phyloP scores from a whole-genome alignment of 2,329 filamentous ascomycete genomes.

The Fusarium veterinarium region DNA sequence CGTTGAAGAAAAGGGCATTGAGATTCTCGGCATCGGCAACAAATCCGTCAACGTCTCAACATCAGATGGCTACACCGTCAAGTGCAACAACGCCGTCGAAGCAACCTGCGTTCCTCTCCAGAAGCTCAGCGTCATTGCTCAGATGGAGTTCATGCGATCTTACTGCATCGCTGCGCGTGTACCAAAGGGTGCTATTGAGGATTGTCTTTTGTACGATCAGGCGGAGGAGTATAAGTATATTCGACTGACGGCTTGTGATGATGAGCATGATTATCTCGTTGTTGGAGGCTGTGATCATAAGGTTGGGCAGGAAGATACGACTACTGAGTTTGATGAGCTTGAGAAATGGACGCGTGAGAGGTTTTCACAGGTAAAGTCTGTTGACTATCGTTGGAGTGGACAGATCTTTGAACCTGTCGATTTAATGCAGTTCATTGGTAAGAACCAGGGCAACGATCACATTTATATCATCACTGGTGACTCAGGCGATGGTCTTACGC shows the following conservation, averaged over 20 bases:
- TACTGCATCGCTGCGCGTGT: slow-evolving; percentile 68
- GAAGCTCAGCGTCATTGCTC: slow-evolving; percentile 63
- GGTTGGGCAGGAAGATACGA: slow-evolving; percentile 63
- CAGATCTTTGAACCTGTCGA: slow-evolving; percentile 68
- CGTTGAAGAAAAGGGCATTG: slow-evolving; percentile 59
- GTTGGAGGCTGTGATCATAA: slow-evolving; percentile 69
- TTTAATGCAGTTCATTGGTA: slow-evolving; percentile 66
- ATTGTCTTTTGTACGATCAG: slow-evolving; percentile 66
- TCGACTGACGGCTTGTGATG: slow-evolving; percentile 64
- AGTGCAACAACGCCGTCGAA: slow-evolving; percentile 61
- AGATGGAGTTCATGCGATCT: slow-evolving; percentile 65
- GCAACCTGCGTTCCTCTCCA: slow-evolving; percentile 67
- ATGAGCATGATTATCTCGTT: slow-evolving; percentile 65
- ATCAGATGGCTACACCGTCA: slow-evolving; percentile 58
- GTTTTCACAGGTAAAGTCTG: slow-evolving; percentile 60
- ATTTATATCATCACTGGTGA: slow-evolving; percentile 68
- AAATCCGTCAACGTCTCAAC: slow-evolving; percentile 61
- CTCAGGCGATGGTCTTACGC: slow-evolving; percentile 67
- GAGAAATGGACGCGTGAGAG: slow-evolving; percentile 64
- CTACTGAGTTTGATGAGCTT: slow-evolving; percentile 61
- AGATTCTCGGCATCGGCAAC: slow-evolving; percentile 28
- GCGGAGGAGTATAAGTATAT: slow-evolving; percentile 67
- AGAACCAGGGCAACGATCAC: slow-evolving; percentile 62
- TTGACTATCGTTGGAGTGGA: slow-evolving; percentile 68
- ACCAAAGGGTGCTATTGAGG: slow-evolving; percentile 63